Base-by-base conservation (phyloP, 2,329 filamentous ascomycete genomes). In the Phaeomoniella chlamydospora region DNA sequence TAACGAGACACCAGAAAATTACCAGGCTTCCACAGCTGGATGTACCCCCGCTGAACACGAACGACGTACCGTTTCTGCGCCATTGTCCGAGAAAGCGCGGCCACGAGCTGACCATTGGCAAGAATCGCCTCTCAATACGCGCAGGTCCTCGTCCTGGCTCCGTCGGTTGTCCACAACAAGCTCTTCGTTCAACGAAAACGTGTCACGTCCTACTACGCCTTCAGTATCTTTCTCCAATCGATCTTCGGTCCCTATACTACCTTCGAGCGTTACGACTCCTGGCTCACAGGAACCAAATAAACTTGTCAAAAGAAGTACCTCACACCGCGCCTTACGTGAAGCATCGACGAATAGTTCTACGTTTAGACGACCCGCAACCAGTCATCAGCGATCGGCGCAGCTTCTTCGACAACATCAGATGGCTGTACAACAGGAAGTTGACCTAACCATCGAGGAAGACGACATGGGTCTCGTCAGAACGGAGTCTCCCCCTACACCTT, bases 291-390 rank as follows among this genome's bases (percentile, higher is more conserved):
- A 59, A 15, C 68, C 68, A 15, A 78, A 78, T 55, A 77, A 74
- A 53, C 61, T 78, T 5, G 68, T 78, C 36, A 79, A 78, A 54
- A 67, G 74, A 30, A 64, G 70, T 4, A 62, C 65, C 14, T 77
- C 73, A 9, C 58, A 71, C 34, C 64, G 63, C 43, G 58, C 59
- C 31, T 51, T 65, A 34, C 54, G 52, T 37, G 53, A 61, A 40
- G 51, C 60, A 10, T 49, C 54, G 15, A 59, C 63, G 18, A 56
- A 58, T 38, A 53, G 65, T n/a, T 57, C 67, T 4, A 61, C 62
- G 15, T 59, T 76, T 38, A 65, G 67, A 38, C 63, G 74, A 39
- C 74, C 74, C 32, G 72, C 71, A 12, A 78, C 74, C 10, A 77
- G 74, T 51, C 70, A 77, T 51, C 72, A 77, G 49, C 61, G 74